These are phyloP conservation scores for Cruciata laevipes DNA, from an alignment of 257 asterid species.

Conservation along the genomic window DNA sequence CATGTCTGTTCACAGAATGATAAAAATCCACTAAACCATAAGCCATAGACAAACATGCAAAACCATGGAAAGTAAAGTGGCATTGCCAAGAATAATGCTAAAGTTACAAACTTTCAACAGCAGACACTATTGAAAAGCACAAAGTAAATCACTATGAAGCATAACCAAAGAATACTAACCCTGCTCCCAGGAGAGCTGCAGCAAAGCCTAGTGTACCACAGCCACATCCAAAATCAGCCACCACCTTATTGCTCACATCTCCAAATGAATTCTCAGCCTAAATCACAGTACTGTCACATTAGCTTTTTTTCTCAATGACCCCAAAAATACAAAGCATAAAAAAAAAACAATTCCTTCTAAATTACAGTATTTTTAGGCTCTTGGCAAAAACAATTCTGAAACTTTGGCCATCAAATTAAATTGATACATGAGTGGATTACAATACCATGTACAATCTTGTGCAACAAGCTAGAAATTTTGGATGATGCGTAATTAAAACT, in stretches of 20 bases:
- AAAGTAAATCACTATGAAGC: neutral
- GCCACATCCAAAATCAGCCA: slow-evolving; percentile 98
- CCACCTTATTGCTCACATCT: slow-evolving; percentile 76
- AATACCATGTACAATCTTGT: neutral
- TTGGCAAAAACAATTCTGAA: too few relatives aligned
- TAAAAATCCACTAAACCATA: neutral
- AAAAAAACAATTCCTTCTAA: neutral
- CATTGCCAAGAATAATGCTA: neutral
- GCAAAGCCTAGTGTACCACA: slow-evolving; percentile 93
- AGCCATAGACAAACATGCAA: neutral
- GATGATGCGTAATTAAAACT: too few relatives aligned
- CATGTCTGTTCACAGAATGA: slow-evolving; percentile 42
- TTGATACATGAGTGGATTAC: neutral
- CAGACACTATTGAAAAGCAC: neutral
- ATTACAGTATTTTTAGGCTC: neutral
- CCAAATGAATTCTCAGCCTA: slow-evolving; percentile 89
- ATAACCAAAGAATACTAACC: slow-evolving; percentile 31
- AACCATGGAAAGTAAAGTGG: neutral
- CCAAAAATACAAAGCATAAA: neutral
- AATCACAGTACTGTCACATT: neutral
- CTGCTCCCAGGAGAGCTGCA: slow-evolving; percentile 86
- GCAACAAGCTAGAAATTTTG: too few relatives aligned
- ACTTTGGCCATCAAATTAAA: too few relatives aligned
- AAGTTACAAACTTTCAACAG: neutral
- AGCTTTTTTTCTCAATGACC: neutral